phyloP scores from a whole-genome alignment of 768 basidiomycete genomes.

The Suillus spraguei region DNA sequence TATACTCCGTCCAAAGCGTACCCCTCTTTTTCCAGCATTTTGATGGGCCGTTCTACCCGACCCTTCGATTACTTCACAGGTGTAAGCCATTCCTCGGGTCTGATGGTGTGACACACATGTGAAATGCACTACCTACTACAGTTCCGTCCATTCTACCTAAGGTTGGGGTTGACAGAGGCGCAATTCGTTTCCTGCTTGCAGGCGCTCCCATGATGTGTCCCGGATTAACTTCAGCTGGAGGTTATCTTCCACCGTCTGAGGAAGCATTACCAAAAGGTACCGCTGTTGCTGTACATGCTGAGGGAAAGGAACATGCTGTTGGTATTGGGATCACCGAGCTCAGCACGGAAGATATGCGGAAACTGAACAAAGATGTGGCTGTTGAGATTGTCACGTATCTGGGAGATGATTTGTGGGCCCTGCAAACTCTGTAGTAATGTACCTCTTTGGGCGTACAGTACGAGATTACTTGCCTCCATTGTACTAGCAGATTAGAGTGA shows the following conservation, averaged over 20 bases:
- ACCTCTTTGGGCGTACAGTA: neutral
- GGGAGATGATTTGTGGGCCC: slow-evolving; percentile 86
- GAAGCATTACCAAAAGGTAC: slow-evolving; percentile 67
- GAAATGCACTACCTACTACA: slow-evolving; percentile 32
- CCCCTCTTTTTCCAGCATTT: slow-evolving; percentile 96
- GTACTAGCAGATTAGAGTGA: neutral
- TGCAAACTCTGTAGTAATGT: slow-evolving; percentile 55
- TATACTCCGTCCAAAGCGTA: slow-evolving; percentile 85
- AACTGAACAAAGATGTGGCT: slow-evolving; percentile 86
- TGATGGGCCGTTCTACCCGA: slow-evolving; percentile 91
- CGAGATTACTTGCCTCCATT: neutral
- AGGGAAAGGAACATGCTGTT: slow-evolving; percentile 92
- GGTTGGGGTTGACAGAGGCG: slow-evolving; percentile 92
- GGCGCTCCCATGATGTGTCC: slow-evolving; percentile 98
- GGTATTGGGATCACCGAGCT: slow-evolving; percentile 85
- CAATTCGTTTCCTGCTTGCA: slow-evolving; percentile 93
- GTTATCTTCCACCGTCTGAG: slow-evolving; percentile 78
- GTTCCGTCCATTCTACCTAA: slow-evolving; percentile 90
- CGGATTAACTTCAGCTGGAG: slow-evolving; percentile 91
- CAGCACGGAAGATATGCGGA: slow-evolving; percentile 86
- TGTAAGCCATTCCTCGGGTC: slow-evolving; percentile 52
- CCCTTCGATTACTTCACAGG: slow-evolving; percentile 86
- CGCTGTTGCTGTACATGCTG: slow-evolving; percentile 91
- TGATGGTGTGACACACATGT: neutral
- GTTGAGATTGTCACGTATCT: slow-evolving; percentile 87